Evolutionary conservation across 371 early-diverging fungal genomes (phyloP).

Genomic region (Mortierella sp.): DNA sequence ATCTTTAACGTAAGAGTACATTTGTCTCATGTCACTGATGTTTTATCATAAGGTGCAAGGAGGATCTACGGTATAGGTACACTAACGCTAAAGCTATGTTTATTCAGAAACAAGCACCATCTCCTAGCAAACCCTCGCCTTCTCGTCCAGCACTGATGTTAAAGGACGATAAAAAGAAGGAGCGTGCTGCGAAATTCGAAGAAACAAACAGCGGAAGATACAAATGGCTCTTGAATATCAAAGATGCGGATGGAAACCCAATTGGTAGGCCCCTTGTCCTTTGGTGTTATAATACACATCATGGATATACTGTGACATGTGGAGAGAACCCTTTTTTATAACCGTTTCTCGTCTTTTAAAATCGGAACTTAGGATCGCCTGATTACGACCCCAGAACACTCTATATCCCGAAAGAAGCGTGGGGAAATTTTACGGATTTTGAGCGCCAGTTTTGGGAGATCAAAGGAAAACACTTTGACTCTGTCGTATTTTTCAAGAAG

Average conservation of each 20-base stretch:
- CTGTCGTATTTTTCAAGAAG: slow-evolving; percentile 99
- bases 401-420: slow-evolving; percentile 85
- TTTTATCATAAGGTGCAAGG: no score
- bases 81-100: no score
- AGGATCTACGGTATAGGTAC: no score
- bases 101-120: slow-evolving; percentile 6
- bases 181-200: slow-evolving; percentile 75
- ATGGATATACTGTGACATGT: no score
- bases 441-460: slow-evolving; percentile 99
- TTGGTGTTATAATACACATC: background rate
- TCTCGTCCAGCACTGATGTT: slow-evolving; percentile 25
- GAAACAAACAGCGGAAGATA: slow-evolving; percentile 91
- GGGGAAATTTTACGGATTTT: slow-evolving; percentile 94
- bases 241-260: slow-evolving; percentile 82
- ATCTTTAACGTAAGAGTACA: slow-evolving; percentile 24
- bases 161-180: slow-evolving; percentile 56
- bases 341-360: no score
- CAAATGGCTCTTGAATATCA: slow-evolving; percentile 85
- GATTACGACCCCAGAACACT: slow-evolving; percentile 98
- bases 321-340: background rate
- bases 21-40: no score
- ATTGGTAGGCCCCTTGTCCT: slow-evolving; percentile 50
- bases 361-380: slow-evolving; percentile 63
- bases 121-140: slow-evolving; percentile 21
- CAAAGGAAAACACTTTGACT: slow-evolving; percentile 96